phyloP scores from a whole-genome alignment of 257 asterid genomes.

The Penstemon newberryi region DNA sequence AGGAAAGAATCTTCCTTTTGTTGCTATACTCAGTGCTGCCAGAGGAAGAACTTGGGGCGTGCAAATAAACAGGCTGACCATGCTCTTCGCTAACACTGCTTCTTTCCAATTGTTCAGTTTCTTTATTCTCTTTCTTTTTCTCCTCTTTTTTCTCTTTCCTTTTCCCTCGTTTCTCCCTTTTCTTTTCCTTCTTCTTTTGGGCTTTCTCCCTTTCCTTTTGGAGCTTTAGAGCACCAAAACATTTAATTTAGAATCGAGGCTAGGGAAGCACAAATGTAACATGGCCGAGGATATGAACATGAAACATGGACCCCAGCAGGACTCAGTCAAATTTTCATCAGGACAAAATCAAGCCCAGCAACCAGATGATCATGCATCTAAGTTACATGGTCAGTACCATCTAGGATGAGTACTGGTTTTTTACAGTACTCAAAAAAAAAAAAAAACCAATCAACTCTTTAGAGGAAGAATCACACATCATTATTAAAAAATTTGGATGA shows the following conservation, averaged over 20 bases:
- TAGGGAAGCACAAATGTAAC: slow-evolving; percentile 35
- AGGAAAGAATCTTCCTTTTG: slow-evolving; percentile 54
- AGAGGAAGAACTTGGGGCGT: slow-evolving; percentile 58
- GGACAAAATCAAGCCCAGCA: background rate
- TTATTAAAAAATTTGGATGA: too few relatives aligned
- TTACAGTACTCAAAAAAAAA: too few relatives aligned
- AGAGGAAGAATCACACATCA: too few relatives aligned
- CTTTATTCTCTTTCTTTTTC: slow-evolving; percentile 34
- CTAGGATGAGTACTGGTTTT: too few relatives aligned
- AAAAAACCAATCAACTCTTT: too few relatives aligned
- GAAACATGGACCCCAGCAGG: slow-evolving; percentile 19
- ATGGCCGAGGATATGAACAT: slow-evolving; percentile 35
- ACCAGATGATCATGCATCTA: too few relatives aligned
- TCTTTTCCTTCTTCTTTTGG: slow-evolving; percentile 36
- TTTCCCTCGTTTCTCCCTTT: slow-evolving; percentile 43
- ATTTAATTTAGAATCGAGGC: slow-evolving; percentile 55
- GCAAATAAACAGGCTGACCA: slow-evolving; percentile 42
- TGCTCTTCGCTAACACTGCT: slow-evolving; percentile 75
- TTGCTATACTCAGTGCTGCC: slow-evolving; percentile 76
- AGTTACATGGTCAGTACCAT: too few relatives aligned
- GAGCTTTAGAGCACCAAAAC: slow-evolving; percentile 88
- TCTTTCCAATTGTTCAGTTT: slow-evolving; percentile 58
- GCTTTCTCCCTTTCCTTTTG: slow-evolving; percentile 61
- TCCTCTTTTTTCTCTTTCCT: slow-evolving; percentile 37
- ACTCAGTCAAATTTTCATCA: slow-evolving; percentile 3